These are phyloP conservation scores for Volvariella surrecta DNA, from an alignment of 1,284 basidiomycete genomes.

Conservation along the genomic window DNA sequence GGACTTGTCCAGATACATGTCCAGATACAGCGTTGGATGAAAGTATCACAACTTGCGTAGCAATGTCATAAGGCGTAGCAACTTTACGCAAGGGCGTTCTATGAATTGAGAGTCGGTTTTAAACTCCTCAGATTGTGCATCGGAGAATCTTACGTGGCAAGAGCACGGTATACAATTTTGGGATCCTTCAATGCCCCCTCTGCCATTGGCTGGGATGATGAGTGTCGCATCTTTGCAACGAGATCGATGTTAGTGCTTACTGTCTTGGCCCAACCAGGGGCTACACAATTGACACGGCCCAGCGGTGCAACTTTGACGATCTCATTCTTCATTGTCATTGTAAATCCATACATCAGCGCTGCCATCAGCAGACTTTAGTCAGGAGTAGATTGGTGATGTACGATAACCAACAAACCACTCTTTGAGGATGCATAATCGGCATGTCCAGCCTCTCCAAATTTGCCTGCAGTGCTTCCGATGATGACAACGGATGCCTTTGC, in stretches of 20 bases:
- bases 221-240: too few species aligned
- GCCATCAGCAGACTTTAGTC: constrained; percentile 12
- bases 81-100: constrained; percentile 70
- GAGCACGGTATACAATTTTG: constrained; percentile 36
- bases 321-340: constrained; percentile 67
- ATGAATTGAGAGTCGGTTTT: neutral
- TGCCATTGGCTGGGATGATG: constrained; percentile 30
- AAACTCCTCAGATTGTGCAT: neutral
- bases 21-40: constrained; percentile 59
- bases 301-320: constrained; percentile 67
- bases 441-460: constrained; percentile 63
- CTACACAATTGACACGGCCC: constrained; percentile 65
- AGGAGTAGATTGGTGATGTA: neutral
- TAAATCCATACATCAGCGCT: constrained; percentile 72
- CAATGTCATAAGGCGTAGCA: constrained; percentile 53
- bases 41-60: constrained; percentile 55
- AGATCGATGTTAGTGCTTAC: constrained; percentile 15
- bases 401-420: constrained; percentile 32
- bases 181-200: constrained; percentile 25
- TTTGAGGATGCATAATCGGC: constrained; percentile 56
- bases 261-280: constrained; percentile 66
- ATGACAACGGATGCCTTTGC: constrained; percentile 53
- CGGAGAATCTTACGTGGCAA: constrained; percentile 50
- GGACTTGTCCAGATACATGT: constrained; percentile 61
- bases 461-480: constrained; percentile 66